These are phyloP conservation scores for Neofusicoccum ribis DNA, from an alignment of 2,329 filamentous ascomycete species.

Conservation along the genomic window DNA sequence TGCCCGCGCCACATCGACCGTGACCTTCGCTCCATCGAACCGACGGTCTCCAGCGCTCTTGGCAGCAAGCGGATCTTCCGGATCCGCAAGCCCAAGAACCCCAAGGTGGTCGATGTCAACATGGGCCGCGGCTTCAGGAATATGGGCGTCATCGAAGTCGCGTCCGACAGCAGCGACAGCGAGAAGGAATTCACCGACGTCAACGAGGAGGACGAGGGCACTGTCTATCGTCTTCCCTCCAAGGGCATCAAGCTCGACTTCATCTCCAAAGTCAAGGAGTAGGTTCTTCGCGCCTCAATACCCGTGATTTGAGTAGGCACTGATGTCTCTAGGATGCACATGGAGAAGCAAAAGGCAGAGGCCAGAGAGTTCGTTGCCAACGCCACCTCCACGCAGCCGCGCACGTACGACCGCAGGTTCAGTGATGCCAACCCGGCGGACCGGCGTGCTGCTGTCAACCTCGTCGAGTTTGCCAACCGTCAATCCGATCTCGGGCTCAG, in stretches of 20 bases:
- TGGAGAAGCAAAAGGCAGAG: slow-evolving; percentile 17
- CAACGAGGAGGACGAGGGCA: slow-evolving; percentile 38
- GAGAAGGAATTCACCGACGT: slow-evolving; percentile 46
- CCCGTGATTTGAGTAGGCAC: not conserved
- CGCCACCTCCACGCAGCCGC: slow-evolving; percentile 15
- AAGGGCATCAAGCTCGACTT: slow-evolving; percentile 57
- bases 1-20: slow-evolving; percentile 87
- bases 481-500: slow-evolving; percentile 52
- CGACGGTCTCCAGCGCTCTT: slow-evolving; percentile 24
- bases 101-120: slow-evolving; percentile 48
- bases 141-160: slow-evolving; percentile 50
- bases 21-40: slow-evolving; percentile 60
- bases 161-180: slow-evolving; percentile 44
- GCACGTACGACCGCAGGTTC: slow-evolving; percentile 6
- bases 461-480: slow-evolving; percentile 58
- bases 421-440: slow-evolving; percentile 50
- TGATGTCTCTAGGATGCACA: not conserved
- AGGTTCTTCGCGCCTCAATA: slow-evolving; percentile 19
- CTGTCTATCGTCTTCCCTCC: slow-evolving; percentile 46
- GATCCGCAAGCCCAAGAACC: slow-evolving; percentile 52
- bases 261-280: slow-evolving; percentile 60
- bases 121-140: slow-evolving; percentile 62
- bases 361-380: slow-evolving; percentile 25
- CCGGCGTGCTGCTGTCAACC: slow-evolving; percentile 66
- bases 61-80: slow-evolving; percentile 27